Base-by-base conservation (phyloP, 306 rosid genomes). In the Cicer bijugum region DNA sequence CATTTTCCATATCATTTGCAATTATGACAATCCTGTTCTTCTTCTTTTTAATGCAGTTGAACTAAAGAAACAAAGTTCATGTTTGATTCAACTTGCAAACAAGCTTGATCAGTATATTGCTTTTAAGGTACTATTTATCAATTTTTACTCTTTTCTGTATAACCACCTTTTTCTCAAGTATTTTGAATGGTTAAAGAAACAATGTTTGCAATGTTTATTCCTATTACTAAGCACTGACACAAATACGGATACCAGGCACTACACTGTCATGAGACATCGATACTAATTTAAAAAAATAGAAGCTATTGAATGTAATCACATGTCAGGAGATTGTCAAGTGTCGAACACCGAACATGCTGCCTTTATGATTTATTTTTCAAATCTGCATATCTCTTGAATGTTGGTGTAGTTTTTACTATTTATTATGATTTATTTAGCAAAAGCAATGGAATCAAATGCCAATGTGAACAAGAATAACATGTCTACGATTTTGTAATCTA, bases 21-120 rank as follows among this genome's bases (percentile, higher is more conserved):
- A 37, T 61, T 9, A 56, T 63, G 28, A 69, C 53, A 69, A 39
- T 60, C 56, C 45, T 53, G 20, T 67, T 17, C 23, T 68, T 75
- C 63, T 75, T 4, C 38, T 44, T 57, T 82, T 33, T 44, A 66
- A 8, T 72, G 14, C 66, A 91, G 99, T 94, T 83, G 97, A 94
- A 83, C 63, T 86, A 76, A 90, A 87, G 92, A 94, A 87, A 84
- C 99, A 88, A 43, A 89, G 89, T 85, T 86, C 91, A 7, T 89
- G 96, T 75, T 75, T 81, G 40, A 79, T 94, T 75, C 90, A 85
- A 55, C 92, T 91, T 57, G 63, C 11, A 23, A 94, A 91, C 87
- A 85, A 75, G 69, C 79, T 85, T 14, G 85, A 86, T 53, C 90
- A 87, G 6, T 88, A 74, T 75, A 80, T 94, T 82, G 97, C 99